A percentile compares a stretch with the other conserved stretches of the same genome.
Conservation (phyloP, 305 asterid genomes). For the Fraxinus latifolia region DNA sequence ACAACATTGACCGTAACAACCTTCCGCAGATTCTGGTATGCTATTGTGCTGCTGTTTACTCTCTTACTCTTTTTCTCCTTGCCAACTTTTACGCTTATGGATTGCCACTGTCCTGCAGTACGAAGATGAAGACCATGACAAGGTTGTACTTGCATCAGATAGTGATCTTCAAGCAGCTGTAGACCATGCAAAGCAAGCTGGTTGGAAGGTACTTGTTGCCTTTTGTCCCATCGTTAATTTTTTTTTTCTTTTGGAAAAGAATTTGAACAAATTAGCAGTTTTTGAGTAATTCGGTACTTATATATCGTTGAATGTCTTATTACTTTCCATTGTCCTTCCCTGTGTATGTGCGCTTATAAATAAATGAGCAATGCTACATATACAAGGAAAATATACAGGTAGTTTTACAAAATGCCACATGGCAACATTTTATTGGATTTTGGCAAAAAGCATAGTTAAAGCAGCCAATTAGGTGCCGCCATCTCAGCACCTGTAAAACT, state of each 20-base stretch:
- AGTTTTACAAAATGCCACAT: no score
- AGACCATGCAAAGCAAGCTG: constrained; percentile 78
- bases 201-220: constrained; percentile 74
- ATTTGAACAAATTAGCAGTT: background rate
- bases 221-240: background rate
- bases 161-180: constrained; percentile 88
- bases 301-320: background rate
- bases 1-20: constrained; percentile 76
- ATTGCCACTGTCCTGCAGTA: constrained; percentile 46
- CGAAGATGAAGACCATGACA: constrained; percentile 91
- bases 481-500: no score
- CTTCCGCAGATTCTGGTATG: constrained; percentile 89
- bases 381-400: no score
- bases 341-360: background rate
- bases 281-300: background rate
- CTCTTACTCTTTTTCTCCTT: background rate
- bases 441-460: no score
- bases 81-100: constrained; percentile 19
- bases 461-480: no score
- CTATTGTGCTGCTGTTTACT: background rate
- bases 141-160: constrained; percentile 82
- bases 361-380: background rate
- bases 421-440: no score
- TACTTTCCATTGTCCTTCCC: background rate
- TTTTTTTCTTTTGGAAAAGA: background rate